Base-by-base conservation (phyloP, 1,284 basidiomycete genomes). In the Cutaneotrichosporon mucoides region DNA sequence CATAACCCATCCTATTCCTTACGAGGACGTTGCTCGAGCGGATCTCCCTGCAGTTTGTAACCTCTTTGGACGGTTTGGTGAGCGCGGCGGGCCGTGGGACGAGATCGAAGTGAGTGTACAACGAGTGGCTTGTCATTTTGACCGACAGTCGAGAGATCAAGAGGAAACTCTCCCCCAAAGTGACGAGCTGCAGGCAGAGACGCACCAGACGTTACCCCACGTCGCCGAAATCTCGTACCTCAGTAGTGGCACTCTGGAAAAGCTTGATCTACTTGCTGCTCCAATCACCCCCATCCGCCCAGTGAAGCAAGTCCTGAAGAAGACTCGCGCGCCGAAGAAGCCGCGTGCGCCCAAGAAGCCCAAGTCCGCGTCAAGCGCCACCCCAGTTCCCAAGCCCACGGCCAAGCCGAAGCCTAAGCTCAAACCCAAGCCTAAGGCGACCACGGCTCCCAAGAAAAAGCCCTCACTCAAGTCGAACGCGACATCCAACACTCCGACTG, bases 351-450 rank as follows among this genome's bases (percentile, higher is more conserved):
- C 45, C 1, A 5, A 16, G 35, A 59, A 51, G 49, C 15, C 37
- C 11, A 40, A 53, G n/a, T n/a, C 15, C 12, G 37, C 38, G 24
- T 11, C 16, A 35, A 45, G 13, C 6, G 13, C 11, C 12, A 6
- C 36, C 15, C 3, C 47, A 2, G n/a, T 35, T 8, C 10, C 40
- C 40, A 59, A 38, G 35, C 41, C 37, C 46, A 48, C 34, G 34
- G 35, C 58, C 34, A 52, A 55, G 42, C 6, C 46, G 9, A 9
- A 49, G 47, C 47, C 34, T 15, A 49, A 34, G 46, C 46, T 38
- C 53, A 59, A 45, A 38, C n/a, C 35, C 10, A 13, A 46, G 15
- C 15, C 6, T 2, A 42, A 40, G 33, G 7, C 53, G 10, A 46
- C 10, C 3, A 6, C 9, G 6, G 8, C 34, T n/a, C 7, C 12